Conservation (phyloP, 371 early-diverging fungal species). For the Amoeboradix gromovi region DNA sequence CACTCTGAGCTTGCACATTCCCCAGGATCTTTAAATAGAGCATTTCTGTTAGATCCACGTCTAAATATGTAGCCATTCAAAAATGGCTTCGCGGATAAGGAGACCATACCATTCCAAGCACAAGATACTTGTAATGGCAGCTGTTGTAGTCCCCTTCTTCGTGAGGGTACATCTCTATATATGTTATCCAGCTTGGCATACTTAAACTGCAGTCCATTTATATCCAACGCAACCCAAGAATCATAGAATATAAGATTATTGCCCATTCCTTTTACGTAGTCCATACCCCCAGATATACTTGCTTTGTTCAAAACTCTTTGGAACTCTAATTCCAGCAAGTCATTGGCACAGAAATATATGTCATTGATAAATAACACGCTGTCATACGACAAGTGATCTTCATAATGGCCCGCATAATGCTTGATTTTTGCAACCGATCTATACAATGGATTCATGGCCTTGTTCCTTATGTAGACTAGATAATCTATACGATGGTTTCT, state of each 20-base stretch:
- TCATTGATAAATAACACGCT: constrained; percentile 17
- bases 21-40: background rate
- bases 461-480: constrained; percentile 16
- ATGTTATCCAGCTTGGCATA: background rate
- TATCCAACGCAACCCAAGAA: constrained; percentile 18
- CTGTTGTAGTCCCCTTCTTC: background rate
- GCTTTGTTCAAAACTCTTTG: constrained; percentile 10
- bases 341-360: constrained; percentile 15
- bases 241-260: constrained; percentile 11
- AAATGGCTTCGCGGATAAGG: background rate
- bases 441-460: constrained; percentile 14
- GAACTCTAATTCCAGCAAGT: constrained; percentile 15
- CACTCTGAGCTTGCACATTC: background rate
- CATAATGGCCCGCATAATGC: too few species aligned
- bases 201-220: constrained; percentile 8
- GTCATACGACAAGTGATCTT: background rate
- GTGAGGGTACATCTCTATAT: too few species aligned
- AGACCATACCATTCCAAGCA: background rate
- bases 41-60: background rate
- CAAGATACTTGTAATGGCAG: background rate
- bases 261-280: constrained; percentile 6
- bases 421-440: too few species aligned
- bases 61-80: background rate
- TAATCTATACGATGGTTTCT: constrained; percentile 15
- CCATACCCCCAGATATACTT: constrained; percentile 16